Evolutionary conservation across 768 basidiomycete species (phyloP), one percentile per base, ranked within the genome.

Genomic region (Leccinum boreale): DNA sequence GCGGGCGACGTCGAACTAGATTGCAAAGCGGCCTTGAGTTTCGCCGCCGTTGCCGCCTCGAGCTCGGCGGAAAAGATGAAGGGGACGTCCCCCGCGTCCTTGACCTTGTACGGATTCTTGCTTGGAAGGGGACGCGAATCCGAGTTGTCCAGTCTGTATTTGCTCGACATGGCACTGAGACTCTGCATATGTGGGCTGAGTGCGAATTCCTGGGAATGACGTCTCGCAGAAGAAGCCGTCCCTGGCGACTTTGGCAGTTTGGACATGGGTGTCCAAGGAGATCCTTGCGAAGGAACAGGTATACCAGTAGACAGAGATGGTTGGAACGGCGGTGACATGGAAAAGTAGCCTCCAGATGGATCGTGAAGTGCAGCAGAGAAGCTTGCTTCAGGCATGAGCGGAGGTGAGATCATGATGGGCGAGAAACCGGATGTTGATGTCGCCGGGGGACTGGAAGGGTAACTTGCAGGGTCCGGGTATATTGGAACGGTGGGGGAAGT

Each of bases 21-120:
- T 48, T 71, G 70, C 19, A 71, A 31, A 1, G 51, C 70, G 1
- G 67, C 70, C 21, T 71, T 59, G 11, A 72, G 54, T 12, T 62
- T 72, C 21, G 70, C 70, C 5, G 70, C 65, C 3, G 70, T 67
- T 0, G 56, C 70, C 15, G 69, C 70, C 56, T 70, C 70, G 6
- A 68, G 60, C n/a, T 71, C 71, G 2, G 69, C 55, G 2, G 68
- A 72, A 24, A 72, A 70, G 3, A 71, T 69, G n/a, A 71, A 71
- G 0, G 70, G 70, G 10, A 66, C 65, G 36, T 71, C 70, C 1
- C 70, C 70, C 0, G 71, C 70, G 26, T 71, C 70, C 57, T 68
- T 71, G 58, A 63, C 62, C 15, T 48, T 71, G 50, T 62, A 63
- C 7, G 36, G 46, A 5, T 45, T 60, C 63, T 62, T 69, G 47